These are phyloP conservation scores for Fusarium nodosum DNA, from an alignment of 2,329 filamentous ascomycete species.

Conservation along the genomic window DNA sequence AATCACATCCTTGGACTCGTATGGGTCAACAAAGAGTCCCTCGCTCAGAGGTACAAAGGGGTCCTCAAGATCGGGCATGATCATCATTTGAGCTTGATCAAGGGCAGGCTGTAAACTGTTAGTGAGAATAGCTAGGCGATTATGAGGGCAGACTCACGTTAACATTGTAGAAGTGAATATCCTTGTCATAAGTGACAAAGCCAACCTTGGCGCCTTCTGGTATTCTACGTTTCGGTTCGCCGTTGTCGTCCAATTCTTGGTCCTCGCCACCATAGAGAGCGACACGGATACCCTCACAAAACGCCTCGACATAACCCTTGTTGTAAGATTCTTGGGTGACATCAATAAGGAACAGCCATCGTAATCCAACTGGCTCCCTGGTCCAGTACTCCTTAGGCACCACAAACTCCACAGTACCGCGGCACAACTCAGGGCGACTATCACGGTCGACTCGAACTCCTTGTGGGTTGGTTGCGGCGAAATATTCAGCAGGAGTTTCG, in stretches of 20 bases:
- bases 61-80: slow-evolving; percentile 97
- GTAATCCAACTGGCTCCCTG: slow-evolving; percentile 88
- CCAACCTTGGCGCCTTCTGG: slow-evolving; percentile 88
- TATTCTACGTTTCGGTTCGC: slow-evolving; percentile 69
- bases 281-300: slow-evolving; percentile 88
- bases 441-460: slow-evolving; percentile 89
- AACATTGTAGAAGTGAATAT: slow-evolving; percentile 98
- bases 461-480: slow-evolving; percentile 87
- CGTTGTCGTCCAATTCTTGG: slow-evolving; percentile 63
- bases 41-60: slow-evolving; percentile 94
- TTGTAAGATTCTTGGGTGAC: slow-evolving; percentile 92
- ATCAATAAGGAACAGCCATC: slow-evolving; percentile 93
- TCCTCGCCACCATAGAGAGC: slow-evolving; percentile 83
- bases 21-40: slow-evolving; percentile 93
- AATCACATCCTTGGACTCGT: slow-evolving; percentile 89
- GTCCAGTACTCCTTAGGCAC: slow-evolving; percentile 99
- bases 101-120: slow-evolving; percentile 71
- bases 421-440: slow-evolving; percentile 88
- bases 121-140: slow-evolving; percentile 13
- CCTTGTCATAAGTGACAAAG: slow-evolving; percentile 95
- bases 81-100: slow-evolving; percentile 95
- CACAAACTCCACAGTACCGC: slow-evolving; percentile 94
- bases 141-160: slow-evolving; percentile 68
- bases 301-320: slow-evolving; percentile 89
- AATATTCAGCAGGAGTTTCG: slow-evolving; percentile 92